Evolutionary conservation across 352 stramenopile genomes (phyloP).

Genomic region (Phytophthora podocarpi): DNA sequence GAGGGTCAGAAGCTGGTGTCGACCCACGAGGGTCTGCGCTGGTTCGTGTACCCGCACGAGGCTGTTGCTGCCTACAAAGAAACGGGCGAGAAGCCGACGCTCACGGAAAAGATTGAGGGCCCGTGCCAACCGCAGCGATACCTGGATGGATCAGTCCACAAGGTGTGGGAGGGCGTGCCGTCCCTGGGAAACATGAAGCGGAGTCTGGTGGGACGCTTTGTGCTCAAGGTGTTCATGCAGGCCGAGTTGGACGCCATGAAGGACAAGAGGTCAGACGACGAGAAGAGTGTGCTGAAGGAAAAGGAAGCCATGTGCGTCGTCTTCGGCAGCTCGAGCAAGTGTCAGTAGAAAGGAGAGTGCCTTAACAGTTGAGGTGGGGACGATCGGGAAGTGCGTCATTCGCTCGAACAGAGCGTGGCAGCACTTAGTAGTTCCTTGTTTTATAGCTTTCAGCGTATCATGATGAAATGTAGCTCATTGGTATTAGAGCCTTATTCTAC

Average conservation of each 20-base stretch:
- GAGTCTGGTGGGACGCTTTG: slow-evolving; percentile 25
- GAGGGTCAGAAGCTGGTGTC: slow-evolving; percentile 25
- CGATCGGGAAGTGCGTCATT: slow-evolving; percentile 2
- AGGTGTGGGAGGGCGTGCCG: slow-evolving; percentile 27
- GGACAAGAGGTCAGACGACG: slow-evolving; percentile 31
- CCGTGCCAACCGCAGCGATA: slow-evolving; percentile 43
- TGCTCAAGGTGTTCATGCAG: slow-evolving; percentile 41
- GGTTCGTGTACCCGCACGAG: slow-evolving; percentile 47
- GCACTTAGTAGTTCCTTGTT: slow-evolving; percentile 16
- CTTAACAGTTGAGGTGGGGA: background rate
- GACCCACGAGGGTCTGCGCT: slow-evolving; percentile 39
- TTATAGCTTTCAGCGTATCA: slow-evolving; percentile 27
- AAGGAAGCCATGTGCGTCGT: slow-evolving; percentile 37
- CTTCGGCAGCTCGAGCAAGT: slow-evolving; percentile 31
- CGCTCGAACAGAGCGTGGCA: slow-evolving; percentile 1
- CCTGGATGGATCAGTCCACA: slow-evolving; percentile 20
- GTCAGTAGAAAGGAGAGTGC: slow-evolving; percentile 17
- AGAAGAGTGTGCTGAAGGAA: slow-evolving; percentile 34
- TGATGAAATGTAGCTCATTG: slow-evolving; percentile 27
- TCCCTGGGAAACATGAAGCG: slow-evolving; percentile 33
- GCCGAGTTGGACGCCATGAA: slow-evolving; percentile 35
- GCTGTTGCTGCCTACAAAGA: slow-evolving; percentile 32
- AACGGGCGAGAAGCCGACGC: slow-evolving; percentile 21
- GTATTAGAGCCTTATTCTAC: slow-evolving; percentile 36
- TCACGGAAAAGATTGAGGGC: slow-evolving; percentile 32